Evolutionary conservation across 2,329 filamentous ascomycete species (phyloP).

Genomic region (Harringtonia aguacate): DNA sequence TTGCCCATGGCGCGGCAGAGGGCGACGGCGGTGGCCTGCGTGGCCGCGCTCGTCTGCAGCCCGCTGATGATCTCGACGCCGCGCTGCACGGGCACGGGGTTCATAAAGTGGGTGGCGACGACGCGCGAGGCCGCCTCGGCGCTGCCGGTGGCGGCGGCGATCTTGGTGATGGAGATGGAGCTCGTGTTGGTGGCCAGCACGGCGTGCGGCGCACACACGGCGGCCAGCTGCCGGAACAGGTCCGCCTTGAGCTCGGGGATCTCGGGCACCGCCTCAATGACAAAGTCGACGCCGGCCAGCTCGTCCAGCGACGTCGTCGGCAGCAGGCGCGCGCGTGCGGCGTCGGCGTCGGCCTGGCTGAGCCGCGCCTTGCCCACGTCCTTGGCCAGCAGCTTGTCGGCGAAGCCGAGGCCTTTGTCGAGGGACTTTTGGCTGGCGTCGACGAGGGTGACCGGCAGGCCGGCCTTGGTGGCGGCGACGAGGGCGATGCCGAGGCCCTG

Average conservation of each 20-base stretch:
- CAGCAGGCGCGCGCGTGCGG: constrained; percentile 57
- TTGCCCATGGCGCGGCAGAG: constrained; percentile 94
- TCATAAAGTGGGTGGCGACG: constrained; percentile 98
- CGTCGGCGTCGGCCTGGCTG: constrained; percentile 69
- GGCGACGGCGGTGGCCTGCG: constrained; percentile 69
- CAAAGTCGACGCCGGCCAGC: constrained; percentile 79
- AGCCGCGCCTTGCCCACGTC: constrained; percentile 83
- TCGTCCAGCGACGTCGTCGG: constrained; percentile 65
- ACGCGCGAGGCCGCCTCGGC: constrained; percentile 79
- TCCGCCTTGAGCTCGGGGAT: constrained; percentile 77
- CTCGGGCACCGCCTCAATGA: constrained; percentile 96
- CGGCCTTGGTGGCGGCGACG: constrained; percentile 76
- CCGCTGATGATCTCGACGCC: constrained; percentile 96
- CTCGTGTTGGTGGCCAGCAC: constrained; percentile 96
- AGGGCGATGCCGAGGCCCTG: constrained; percentile 93
- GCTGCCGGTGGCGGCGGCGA: constrained; percentile 73
- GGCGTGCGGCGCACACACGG: constrained; percentile 72
- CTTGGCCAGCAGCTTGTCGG: constrained; percentile 87
- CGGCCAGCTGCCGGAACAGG: constrained; percentile 75
- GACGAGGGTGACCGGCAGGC: constrained; percentile 74
- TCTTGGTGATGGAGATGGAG: constrained; percentile 95
- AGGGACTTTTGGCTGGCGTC: constrained; percentile 77
- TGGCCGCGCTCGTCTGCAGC: constrained; percentile 77
- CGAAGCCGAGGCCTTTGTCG: constrained; percentile 83
- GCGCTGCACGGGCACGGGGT: constrained; percentile 92